Conservation (phyloP, 176 grass and related monocot species). For the Rhynchospora pubera region DNA sequence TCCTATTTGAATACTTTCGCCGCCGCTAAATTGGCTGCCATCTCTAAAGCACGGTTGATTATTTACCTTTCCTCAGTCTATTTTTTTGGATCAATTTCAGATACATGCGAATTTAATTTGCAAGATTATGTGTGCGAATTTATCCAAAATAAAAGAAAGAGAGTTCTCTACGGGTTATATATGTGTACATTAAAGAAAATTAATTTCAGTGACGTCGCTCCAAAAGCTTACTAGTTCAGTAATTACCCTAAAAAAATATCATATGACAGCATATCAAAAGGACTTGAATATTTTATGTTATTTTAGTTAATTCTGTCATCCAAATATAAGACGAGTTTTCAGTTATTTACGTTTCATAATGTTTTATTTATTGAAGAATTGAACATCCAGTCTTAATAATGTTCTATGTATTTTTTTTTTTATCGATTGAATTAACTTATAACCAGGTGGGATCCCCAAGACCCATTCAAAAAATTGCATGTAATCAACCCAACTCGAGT, state of each 20-base stretch:
- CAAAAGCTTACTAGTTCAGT: too few species aligned
- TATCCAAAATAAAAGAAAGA: background rate
- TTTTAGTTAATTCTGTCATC: background rate
- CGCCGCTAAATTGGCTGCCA: conserved; percentile 63
- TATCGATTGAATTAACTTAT: background rate
- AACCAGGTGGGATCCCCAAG: conserved; percentile 80
- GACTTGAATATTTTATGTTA: background rate
- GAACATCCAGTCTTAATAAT: background rate
- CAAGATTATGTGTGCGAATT: background rate
- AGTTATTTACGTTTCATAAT: background rate
- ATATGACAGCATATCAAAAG: background rate
- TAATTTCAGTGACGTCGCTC: background rate
- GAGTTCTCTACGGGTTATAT: background rate
- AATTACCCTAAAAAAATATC: too few species aligned
- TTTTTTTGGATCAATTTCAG: background rate
- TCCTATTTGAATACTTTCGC: conserved; percentile 57
- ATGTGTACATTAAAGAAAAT: background rate
- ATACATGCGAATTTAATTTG: background rate
- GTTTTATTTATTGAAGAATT: conserved; percentile 6
- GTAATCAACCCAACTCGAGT: conserved; percentile 73
- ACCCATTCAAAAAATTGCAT: conserved; percentile 91
- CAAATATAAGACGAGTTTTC: background rate
- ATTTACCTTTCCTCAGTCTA: too few species aligned
- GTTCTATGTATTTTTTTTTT: background rate
- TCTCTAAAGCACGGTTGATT: conserved; percentile 73